phyloP scores from a whole-genome alignment of 441 rosid genomes.

The Aquilaria agallochum region DNA sequence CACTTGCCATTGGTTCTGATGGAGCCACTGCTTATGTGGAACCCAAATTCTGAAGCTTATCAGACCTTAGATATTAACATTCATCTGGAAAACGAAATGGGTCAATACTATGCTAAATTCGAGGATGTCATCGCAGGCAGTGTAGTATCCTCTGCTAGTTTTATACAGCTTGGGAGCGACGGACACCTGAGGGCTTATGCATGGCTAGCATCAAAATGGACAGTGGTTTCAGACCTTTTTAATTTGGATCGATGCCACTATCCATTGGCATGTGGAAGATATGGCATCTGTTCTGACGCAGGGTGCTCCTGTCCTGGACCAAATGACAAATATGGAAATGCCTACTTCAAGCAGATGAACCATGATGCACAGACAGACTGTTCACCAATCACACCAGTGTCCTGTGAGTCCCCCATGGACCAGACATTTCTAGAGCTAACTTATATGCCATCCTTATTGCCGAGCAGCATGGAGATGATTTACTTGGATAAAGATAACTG shows the following conservation, averaged over 20 bases:
- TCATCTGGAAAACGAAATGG: background rate
- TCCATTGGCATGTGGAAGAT: slow-evolving; percentile 6
- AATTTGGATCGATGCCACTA: background rate
- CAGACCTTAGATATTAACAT: background rate
- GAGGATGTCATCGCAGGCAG: too few relatives aligned
- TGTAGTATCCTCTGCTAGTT: background rate
- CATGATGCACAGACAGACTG: background rate
- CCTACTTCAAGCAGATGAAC: background rate
- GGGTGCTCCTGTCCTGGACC: background rate
- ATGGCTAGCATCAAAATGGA: slow-evolving; percentile 3
- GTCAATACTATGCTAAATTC: background rate
- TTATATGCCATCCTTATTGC: background rate
- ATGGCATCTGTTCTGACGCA: background rate
- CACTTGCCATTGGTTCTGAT: background rate
- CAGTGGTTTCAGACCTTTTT: background rate
- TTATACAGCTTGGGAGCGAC: background rate
- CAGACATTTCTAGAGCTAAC: background rate
- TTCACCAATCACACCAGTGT: background rate
- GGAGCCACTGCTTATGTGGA: background rate
- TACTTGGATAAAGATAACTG: background rate
- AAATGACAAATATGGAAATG: too few relatives aligned
- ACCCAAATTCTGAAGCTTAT: background rate
- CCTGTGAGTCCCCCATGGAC: background rate
- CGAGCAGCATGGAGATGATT: background rate
- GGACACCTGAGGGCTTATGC: background rate